Evolutionary conservation across 2,329 filamentous ascomycete genomes (phyloP).

Genomic region (Coniochaeta pulveracea): DNA sequence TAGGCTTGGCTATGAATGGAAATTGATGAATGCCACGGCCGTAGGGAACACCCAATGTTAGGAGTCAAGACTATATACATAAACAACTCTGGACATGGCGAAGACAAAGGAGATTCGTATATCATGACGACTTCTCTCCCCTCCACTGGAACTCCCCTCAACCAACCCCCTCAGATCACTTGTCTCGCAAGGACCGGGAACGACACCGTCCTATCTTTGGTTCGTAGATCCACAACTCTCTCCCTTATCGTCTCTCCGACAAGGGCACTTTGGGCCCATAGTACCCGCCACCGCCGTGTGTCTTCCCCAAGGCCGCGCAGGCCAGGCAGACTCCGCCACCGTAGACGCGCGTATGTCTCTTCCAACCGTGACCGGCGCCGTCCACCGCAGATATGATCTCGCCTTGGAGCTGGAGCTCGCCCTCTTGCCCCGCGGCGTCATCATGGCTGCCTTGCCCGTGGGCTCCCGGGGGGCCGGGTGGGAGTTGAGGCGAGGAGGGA

Average conservation of each 20-base stretch:
- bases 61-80: no score
- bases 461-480: slow-evolving; percentile 29
- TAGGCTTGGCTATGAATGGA: no score
- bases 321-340: slow-evolving; percentile 46
- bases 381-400: slow-evolving; percentile 39
- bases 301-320: slow-evolving; percentile 34
- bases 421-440: slow-evolving; percentile 15
- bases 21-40: no score
- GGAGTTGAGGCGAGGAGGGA: slow-evolving; percentile 32
- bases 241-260: slow-evolving; percentile 30
- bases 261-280: slow-evolving; percentile 43
- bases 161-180: not conserved
- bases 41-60: no score
- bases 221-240: not conserved
- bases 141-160: not conserved
- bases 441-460: slow-evolving; percentile 15
- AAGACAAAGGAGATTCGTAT: no score
- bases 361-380: slow-evolving; percentile 38
- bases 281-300: slow-evolving; percentile 33
- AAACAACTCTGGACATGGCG: no score
- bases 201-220: no score
- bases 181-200: no score
- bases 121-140: not conserved
- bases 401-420: slow-evolving; percentile 32
- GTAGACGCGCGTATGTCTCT: slow-evolving; percentile 47